phyloP scores from a whole-genome alignment of 345 rosid species.

The Populus pruinosa region DNA sequence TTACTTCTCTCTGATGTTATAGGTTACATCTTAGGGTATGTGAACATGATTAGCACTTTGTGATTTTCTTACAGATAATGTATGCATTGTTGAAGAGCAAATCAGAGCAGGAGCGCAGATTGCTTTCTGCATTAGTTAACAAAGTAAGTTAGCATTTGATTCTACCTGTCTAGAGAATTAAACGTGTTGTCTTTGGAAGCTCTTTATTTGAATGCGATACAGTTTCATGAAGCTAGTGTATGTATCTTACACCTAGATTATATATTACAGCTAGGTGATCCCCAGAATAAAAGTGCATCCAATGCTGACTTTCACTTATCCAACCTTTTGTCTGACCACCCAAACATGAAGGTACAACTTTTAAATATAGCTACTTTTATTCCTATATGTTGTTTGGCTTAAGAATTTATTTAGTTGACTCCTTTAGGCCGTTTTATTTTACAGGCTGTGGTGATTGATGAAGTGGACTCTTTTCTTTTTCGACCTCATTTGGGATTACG shows the following conservation, averaged over 20 bases:
- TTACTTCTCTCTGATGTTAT: too few species aligned
- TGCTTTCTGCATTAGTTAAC: conserved; percentile 82
- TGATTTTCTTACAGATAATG: conserved; percentile 52
- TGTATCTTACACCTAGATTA: conserved; percentile 20
- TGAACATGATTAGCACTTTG: not conserved
- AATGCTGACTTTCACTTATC: conserved; percentile 90
- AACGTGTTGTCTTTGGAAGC: conserved; percentile 4
- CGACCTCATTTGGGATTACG: conserved; percentile 82
- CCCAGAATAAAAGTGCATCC: conserved; percentile 91
- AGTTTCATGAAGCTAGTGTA: not conserved
- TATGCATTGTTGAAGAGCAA: conserved; percentile 73
- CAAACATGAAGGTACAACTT: conserved; percentile 83
- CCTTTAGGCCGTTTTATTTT: conserved; percentile 13
- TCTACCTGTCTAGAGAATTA: not conserved
- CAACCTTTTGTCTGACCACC: conserved; percentile 89
- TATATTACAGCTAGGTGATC: conserved; percentile 80
- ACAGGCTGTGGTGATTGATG: conserved; percentile 88
- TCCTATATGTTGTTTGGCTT: not conserved
- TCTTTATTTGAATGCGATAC: not conserved
- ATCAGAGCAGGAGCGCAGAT: conserved; percentile 87
- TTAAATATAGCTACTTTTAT: not conserved
- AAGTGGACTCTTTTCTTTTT: conserved; percentile 87
- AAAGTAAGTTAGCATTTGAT: conserved; percentile 48
- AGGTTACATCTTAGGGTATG: not conserved
- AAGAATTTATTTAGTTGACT: not conserved